Percentiles rank a stretch among this genome's conserved stretches.
Conservation (phyloP, 129 eudicot genomes). For the Chrysanthemum seticuspe region DNA sequence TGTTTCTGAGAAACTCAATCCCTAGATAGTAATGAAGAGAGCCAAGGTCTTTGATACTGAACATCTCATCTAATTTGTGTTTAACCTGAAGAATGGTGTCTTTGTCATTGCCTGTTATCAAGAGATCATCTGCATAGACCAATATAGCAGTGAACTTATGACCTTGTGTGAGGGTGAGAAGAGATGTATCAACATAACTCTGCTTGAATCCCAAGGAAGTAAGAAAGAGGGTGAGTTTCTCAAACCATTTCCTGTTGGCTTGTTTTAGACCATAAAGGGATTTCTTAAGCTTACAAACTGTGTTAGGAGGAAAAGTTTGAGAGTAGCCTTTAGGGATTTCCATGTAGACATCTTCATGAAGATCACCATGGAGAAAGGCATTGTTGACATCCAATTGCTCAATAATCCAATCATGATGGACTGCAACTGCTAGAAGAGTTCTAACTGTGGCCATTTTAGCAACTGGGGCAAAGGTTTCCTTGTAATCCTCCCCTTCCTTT, state of each 20-base stretch:
- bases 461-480: not conserved
- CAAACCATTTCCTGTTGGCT: not conserved
- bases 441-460: not conserved
- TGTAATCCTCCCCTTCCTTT: too few species aligned
- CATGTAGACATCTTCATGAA: not conserved
- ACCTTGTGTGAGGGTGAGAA: not conserved
- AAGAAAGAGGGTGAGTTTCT: not conserved
- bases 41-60: not conserved
- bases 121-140: not conserved
- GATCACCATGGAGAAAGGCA: not conserved
- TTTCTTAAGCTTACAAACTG: not conserved
- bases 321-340: not conserved
- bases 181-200: not conserved
- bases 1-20: not conserved
- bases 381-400: not conserved
- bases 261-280: not conserved
- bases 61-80: too few species aligned
- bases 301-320: not conserved
- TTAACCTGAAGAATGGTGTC: too few species aligned
- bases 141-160: too few species aligned
- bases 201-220: not conserved
- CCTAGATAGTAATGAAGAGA: not conserved
- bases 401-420: not conserved
- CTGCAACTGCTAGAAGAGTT: not conserved
- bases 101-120: not conserved